phyloP scores from a whole-genome alignment of 2,329 filamentous ascomycete species.

The Sporothrix brasiliensis region DNA sequence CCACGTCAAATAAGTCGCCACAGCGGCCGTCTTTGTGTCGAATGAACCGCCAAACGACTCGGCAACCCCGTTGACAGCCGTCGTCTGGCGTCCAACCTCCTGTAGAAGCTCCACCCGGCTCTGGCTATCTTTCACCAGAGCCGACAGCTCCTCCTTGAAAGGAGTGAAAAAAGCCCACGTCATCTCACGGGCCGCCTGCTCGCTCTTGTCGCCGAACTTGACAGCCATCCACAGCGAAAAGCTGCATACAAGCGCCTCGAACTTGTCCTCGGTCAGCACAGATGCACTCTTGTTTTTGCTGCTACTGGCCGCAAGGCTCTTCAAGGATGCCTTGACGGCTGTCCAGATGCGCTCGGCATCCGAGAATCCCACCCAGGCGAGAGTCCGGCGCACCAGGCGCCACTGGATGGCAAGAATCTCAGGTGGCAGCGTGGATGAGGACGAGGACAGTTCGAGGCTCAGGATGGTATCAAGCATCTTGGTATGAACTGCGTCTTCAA shows the following conservation, averaged over 20 bases:
- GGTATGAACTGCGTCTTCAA: slow-evolving; percentile 48
- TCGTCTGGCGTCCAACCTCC: not conserved
- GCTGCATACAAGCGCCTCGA: slow-evolving; percentile 43
- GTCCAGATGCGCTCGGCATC: slow-evolving; percentile 40
- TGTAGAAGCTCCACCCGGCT: slow-evolving; percentile 18
- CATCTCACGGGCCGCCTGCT: slow-evolving; percentile 39
- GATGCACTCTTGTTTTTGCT: slow-evolving; percentile 31
- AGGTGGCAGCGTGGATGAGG: not conserved
- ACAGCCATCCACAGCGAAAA: slow-evolving; percentile 41
- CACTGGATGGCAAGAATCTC: slow-evolving; percentile 33
- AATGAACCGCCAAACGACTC: not conserved
- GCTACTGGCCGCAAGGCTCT: not conserved
- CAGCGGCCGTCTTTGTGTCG: not conserved
- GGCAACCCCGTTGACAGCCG: slow-evolving; percentile 1
- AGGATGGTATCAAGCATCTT: slow-evolving; percentile 46
- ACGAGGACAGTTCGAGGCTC: slow-evolving; percentile 13
- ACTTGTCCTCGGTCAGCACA: slow-evolving; percentile 38
- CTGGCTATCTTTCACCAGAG: slow-evolving; percentile 16
- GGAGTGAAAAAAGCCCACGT: slow-evolving; percentile 39
- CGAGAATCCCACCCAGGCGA: slow-evolving; percentile 39
- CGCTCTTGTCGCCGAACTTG: slow-evolving; percentile 36
- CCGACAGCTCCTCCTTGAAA: slow-evolving; percentile 35
- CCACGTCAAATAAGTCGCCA: slow-evolving; percentile 33
- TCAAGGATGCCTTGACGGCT: slow-evolving; percentile 14
- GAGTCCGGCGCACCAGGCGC: slow-evolving; percentile 39